phyloP scores from a whole-genome alignment of 2,329 filamentous ascomycete genomes.

The Aspergillus puulaauensis region DNA sequence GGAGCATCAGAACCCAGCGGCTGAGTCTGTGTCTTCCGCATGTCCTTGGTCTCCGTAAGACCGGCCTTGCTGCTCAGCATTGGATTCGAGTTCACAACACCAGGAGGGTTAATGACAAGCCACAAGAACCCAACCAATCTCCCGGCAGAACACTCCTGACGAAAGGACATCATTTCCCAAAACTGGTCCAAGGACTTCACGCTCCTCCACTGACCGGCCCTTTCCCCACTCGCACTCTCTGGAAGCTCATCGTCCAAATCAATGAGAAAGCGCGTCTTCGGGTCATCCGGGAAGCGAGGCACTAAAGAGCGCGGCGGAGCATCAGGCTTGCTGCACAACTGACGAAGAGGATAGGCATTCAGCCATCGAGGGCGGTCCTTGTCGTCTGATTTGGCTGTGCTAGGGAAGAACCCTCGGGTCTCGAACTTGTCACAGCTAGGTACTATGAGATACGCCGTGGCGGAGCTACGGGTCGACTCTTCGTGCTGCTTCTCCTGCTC shows the following conservation, averaged over 20 bases:
- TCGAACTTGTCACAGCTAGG: slow-evolving; percentile 84
- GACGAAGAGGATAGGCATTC: slow-evolving; percentile 69
- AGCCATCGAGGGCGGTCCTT: slow-evolving; percentile 45
- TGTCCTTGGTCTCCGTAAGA: slow-evolving; percentile 8
- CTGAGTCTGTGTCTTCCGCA: neutral
- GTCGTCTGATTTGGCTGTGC: slow-evolving; percentile 41
- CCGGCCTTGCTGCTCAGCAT: slow-evolving; percentile 27
- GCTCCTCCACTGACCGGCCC: slow-evolving; percentile 73
- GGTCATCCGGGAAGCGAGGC: slow-evolving; percentile 90
- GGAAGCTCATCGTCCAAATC: slow-evolving; percentile 84
- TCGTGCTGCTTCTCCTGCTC: slow-evolving; percentile 31
- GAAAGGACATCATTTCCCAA: slow-evolving; percentile 97
- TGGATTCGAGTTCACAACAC: slow-evolving; percentile 36
- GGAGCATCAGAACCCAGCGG: neutral
- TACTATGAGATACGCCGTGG: slow-evolving; percentile 80
- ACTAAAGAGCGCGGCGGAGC: slow-evolving; percentile 81
- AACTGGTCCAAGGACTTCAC: slow-evolving; percentile 85
- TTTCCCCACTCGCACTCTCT: slow-evolving; percentile 41
- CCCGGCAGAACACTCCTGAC: slow-evolving; percentile 93
- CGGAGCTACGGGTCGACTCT: slow-evolving; percentile 37
- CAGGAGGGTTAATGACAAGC: slow-evolving; percentile 74
- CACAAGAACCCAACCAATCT: slow-evolving; percentile 92
- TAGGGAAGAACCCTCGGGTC: slow-evolving; percentile 74
- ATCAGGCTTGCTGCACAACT: slow-evolving; percentile 66
- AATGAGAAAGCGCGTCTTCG: slow-evolving; percentile 83